Base-by-base conservation (phyloP, 768 basidiomycete genomes). In the Panus rudis region DNA sequence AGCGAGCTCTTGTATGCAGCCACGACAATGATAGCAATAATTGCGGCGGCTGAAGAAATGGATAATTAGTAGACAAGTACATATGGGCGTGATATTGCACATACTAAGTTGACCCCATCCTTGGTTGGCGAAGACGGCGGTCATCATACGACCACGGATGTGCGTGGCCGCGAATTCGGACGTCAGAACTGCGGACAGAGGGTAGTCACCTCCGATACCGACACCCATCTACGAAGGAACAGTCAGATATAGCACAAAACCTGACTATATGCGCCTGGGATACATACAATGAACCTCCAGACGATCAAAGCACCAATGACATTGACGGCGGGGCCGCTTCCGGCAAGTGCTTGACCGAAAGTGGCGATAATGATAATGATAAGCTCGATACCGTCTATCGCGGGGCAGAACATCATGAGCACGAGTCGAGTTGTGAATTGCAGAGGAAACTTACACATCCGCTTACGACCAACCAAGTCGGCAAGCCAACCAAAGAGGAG, bases 21-120 rank as follows among this genome's bases (percentile, higher is more conserved):
- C 20, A 81, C 74, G 39, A 82, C 63, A 50, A 88, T 70, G 54
- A 83, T 56, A n/a, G 78, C 76, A 30, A 92, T 70, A 33, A 92
- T 58, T 24, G 80, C 76, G 38, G 88, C 81, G 42, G 72, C 79
- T 81, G 43, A 32, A n/a, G 33, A 37, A n/a, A n/a, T n/a, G n/a
- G n/a, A n/a, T n/a, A n/a, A n/a, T n/a, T n/a, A n/a, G n/a, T n/a
- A n/a, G 26, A 38, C 14, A 28, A 30, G 10, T 12, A 8, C n/a
- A 22, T 23, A 5, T 8, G 16, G 34, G 8, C 10, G 2, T 4
- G 25, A 3, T 28, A 10, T 20, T 13, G 23, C 8, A 42, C 55
- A 26, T 31, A 57, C 58, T 39, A 35, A 69, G 60, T 50, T 72
- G 68, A 26, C 71, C 71, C 62, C 65, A 72, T 25, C 72, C 71